Percentiles rank a stretch among this genome's conserved stretches.
Evolutionary conservation across 2,329 filamentous ascomycete species (phyloP).

Genomic region (Cladosporium velox): DNA sequence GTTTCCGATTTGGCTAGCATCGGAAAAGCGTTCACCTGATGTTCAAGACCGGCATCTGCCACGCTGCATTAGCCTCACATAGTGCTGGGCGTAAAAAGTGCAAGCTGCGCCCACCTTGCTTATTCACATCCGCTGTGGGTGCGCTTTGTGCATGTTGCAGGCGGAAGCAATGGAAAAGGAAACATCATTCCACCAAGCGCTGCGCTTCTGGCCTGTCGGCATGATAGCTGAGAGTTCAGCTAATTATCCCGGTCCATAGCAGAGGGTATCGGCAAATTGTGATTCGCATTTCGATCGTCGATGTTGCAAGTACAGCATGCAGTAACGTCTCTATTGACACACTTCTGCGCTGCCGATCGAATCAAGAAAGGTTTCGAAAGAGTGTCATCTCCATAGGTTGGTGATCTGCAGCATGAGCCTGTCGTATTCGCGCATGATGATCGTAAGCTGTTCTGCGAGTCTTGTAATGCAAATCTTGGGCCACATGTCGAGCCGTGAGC

Average conservation of each 20-base stretch:
- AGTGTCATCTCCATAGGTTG: neutral
- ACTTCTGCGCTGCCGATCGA: neutral
- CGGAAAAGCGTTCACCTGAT: neutral
- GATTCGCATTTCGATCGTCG: neutral
- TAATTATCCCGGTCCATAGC: neutral
- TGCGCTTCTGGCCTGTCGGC: neutral
- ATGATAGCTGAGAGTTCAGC: neutral
- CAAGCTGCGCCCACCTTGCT: neutral
- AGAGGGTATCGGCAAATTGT: neutral
- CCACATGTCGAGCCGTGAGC: neutral
- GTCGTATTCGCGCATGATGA: neutral
- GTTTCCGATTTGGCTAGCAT: constrained; percentile 6
- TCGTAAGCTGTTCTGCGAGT: neutral
- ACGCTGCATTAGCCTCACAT: neutral
- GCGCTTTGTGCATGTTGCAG: neutral
- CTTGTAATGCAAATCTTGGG: neutral
- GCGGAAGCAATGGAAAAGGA: neutral
- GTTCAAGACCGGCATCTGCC: constrained; percentile 1
- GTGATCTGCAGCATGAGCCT: neutral
- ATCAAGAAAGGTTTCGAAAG: neutral
- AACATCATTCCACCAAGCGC: neutral
- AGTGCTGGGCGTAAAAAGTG: neutral
- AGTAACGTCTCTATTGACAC: neutral
- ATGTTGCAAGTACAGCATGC: neutral
- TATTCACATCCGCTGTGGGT: neutral